Conservation (phyloP, 169 alveolate species). For the Sarcocystis neurona region DNA sequence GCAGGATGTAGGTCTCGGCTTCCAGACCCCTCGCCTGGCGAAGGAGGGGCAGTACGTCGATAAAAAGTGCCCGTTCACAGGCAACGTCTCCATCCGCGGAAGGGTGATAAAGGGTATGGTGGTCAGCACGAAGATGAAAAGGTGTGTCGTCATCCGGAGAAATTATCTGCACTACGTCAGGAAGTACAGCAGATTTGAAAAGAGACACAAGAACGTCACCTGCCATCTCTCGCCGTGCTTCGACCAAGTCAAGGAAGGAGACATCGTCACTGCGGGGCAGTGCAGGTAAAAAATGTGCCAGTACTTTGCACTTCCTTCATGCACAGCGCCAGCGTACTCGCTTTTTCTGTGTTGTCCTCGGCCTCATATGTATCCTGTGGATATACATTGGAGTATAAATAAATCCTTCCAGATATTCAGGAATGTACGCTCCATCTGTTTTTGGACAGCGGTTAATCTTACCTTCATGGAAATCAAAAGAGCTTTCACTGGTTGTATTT, state of each 20-base stretch:
- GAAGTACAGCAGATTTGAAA: constrained; percentile 98
- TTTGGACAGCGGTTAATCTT: too few relatives aligned
- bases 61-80: constrained; percentile 99
- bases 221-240: constrained; percentile 99
- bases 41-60: constrained; percentile 97
- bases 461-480: too few relatives aligned
- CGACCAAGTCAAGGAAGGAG: constrained; percentile 95
- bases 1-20: constrained; percentile 96
- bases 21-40: constrained; percentile 98
- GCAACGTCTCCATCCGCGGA: constrained; percentile 98
- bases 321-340: too few relatives aligned
- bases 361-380: too few relatives aligned
- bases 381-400: too few relatives aligned
- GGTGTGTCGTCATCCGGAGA: constrained; percentile 97
- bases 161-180: constrained; percentile 97
- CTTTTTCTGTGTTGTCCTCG: too few relatives aligned
- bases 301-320: too few relatives aligned
- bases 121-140: constrained; percentile 97
- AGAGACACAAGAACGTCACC: constrained; percentile 97
- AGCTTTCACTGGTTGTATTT: too few relatives aligned
- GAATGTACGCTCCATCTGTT: too few relatives aligned
- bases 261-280: constrained; percentile 98
- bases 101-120: constrained; percentile 98
- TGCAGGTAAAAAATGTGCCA: constrained; percentile 85
- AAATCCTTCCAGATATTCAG: too few relatives aligned